Evolutionary conservation across 2,329 filamentous ascomycete species (phyloP).

Genomic region (Diatrype stigma): DNA sequence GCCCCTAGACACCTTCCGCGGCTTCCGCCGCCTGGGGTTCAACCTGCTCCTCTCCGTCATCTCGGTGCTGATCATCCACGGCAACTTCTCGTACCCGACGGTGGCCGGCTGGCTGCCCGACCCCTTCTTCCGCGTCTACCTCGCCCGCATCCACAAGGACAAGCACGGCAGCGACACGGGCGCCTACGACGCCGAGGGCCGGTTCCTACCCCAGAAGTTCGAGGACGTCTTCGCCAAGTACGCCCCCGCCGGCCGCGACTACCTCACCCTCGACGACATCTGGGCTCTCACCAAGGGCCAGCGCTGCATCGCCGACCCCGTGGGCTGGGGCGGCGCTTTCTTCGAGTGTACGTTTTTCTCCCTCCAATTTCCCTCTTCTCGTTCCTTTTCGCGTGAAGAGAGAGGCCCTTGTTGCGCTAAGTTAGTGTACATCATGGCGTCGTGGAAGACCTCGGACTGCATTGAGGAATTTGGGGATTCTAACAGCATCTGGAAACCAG

Average conservation of each 20-base stretch:
- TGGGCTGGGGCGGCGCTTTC: constrained; percentile 28
- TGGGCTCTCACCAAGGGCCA: constrained; percentile 34
- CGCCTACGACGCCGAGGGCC: constrained; percentile 44
- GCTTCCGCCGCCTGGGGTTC: constrained; percentile 43
- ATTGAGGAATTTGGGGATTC: no score
- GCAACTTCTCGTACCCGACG: constrained; percentile 46
- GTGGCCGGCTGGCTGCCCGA: constrained; percentile 36
- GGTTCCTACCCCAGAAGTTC: constrained; percentile 45
- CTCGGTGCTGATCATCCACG: constrained; percentile 43
- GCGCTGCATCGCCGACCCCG: constrained; percentile 36
- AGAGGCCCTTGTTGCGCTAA: no score
- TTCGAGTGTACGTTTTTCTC: constrained; percentile 26
- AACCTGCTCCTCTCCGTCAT: constrained; percentile 37
- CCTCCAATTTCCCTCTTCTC: no score
- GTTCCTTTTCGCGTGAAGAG: constrained; percentile 27
- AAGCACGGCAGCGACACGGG: constrained; percentile 43
- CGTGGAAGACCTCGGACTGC: no score
- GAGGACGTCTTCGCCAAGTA: constrained; percentile 49
- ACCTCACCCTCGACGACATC: constrained; percentile 33
- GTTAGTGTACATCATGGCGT: no score
- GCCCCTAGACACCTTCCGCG: constrained; percentile 45
- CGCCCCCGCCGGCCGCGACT: constrained; percentile 33
- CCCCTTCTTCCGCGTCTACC: constrained; percentile 33
- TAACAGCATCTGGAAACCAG: no score
- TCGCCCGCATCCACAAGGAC: constrained; percentile 20